These are phyloP conservation scores for Evansstolkia leycettana DNA, from an alignment of 495 filamentous ascomycete genomes.

Conservation along the genomic window DNA sequence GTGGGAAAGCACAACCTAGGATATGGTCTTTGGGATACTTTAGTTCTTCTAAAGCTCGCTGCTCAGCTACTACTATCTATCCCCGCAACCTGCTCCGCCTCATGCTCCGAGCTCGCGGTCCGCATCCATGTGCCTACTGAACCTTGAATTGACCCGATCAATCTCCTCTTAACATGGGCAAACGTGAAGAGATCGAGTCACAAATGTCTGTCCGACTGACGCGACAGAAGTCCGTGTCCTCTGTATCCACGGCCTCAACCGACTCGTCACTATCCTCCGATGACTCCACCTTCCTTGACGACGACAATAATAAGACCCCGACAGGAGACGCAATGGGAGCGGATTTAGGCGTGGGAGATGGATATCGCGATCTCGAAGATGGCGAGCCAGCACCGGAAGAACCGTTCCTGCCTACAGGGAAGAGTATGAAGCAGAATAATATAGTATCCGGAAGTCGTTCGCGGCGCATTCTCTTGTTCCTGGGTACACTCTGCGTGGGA, in stretches of 20 bases:
- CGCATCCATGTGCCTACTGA: background rate
- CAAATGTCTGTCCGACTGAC: slow-evolving; percentile 17
- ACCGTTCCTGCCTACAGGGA: slow-evolving; percentile 14
- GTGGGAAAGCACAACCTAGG: no score
- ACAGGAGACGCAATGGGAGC: slow-evolving; percentile 1
- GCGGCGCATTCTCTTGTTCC: slow-evolving; percentile 53
- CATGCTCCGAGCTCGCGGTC: no score
- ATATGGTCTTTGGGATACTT: no score
- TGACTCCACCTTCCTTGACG: slow-evolving; percentile 20
- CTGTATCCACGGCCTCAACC: slow-evolving; percentile 19
- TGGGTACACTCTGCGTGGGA: slow-evolving; percentile 53
- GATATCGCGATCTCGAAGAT: slow-evolving; percentile 30
- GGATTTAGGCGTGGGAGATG: slow-evolving; percentile 4
- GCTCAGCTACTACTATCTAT: slow-evolving; percentile 2
- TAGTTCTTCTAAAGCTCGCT: no score
- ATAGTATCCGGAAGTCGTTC: slow-evolving; percentile 23
- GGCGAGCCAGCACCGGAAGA: slow-evolving; percentile 16
- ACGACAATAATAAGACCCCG: slow-evolving; percentile 11
- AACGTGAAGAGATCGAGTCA: slow-evolving; percentile 14
- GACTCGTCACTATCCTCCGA: slow-evolving; percentile 31
- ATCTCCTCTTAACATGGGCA: slow-evolving; percentile 18
- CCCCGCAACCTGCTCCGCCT: background rate
- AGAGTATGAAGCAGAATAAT: slow-evolving; percentile 7
- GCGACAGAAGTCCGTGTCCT: slow-evolving; percentile 16
- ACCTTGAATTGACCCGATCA: slow-evolving; percentile 3